These are phyloP conservation scores for Tillandsia fasciculata DNA, from an alignment of 176 grass and related monocot species.

Conservation along the genomic window DNA sequence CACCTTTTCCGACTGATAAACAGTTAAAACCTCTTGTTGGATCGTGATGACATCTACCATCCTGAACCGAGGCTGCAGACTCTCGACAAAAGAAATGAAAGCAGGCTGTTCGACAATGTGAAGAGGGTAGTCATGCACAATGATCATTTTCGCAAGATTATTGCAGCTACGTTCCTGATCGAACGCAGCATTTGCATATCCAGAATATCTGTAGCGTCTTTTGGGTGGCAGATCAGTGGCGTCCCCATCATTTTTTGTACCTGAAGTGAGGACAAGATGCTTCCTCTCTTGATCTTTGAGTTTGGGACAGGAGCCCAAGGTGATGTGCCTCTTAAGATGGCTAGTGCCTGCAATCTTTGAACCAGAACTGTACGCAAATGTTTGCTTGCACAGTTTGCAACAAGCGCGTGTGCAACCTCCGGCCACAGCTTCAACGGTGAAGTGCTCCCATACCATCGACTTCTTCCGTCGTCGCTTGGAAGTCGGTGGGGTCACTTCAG, in stretches of 20 bases:
- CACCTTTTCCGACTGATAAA: conserved; percentile 67
- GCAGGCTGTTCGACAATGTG: conserved; percentile 73
- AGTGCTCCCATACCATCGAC: conserved; percentile 75
- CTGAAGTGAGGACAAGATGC: conserved; percentile 7
- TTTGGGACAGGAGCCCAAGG: conserved; percentile 61
- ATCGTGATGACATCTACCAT: conserved; percentile 51
- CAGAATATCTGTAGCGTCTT: conserved; percentile 66
- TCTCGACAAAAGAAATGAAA: conserved; percentile 50
- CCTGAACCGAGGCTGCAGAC: conserved; percentile 68
- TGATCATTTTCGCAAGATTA: conserved; percentile 72
- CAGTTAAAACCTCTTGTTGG: conserved; percentile 49
- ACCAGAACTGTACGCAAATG: conserved; percentile 80
- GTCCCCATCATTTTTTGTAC: conserved; percentile 40
- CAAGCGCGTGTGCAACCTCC: conserved; percentile 52
- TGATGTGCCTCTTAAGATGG: conserved; percentile 88
- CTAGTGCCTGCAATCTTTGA: conserved; percentile 80
- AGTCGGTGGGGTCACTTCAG: conserved; percentile 29
- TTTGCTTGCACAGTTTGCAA: conserved; percentile 88
- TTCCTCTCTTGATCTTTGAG: conserved; percentile 60
- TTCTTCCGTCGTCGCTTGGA: conserved; percentile 61
- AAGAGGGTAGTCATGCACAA: conserved; percentile 77
- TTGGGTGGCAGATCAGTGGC: conserved; percentile 31
- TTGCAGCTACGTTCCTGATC: conserved; percentile 62
- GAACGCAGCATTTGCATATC: conserved; percentile 67
- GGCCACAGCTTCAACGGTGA: conserved; percentile 52